These are phyloP conservation scores for Sphaerulina vaccinii DNA, from an alignment of 2,329 filamentous ascomycete species.

Conservation along the genomic window DNA sequence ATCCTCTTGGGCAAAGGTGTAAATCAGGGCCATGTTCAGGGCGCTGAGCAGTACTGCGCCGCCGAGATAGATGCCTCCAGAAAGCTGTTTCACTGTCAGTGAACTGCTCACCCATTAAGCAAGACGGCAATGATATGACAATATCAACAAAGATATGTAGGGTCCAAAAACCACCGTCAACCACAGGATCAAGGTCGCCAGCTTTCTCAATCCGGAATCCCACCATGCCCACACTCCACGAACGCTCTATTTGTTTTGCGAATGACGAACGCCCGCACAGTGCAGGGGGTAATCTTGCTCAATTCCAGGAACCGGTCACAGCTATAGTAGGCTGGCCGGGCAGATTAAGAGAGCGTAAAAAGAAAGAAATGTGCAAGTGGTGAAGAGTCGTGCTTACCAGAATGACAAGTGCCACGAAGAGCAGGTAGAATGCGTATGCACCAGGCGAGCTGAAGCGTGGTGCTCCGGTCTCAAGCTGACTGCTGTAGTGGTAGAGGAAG, in stretches of 20 bases:
- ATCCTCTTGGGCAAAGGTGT: constrained; percentile 84
- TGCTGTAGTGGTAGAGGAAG: constrained; percentile 75
- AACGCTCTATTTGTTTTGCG: constrained; percentile 47
- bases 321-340: constrained; percentile 52
- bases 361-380: constrained; percentile 25
- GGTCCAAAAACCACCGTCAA: constrained; percentile 60
- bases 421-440: constrained; percentile 76
- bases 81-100: constrained; percentile 33
- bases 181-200: constrained; percentile 55
- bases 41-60: constrained; percentile 54
- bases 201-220: constrained; percentile 54
- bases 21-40: constrained; percentile 75
- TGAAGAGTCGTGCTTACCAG: constrained; percentile 61
- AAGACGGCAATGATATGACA: constrained; percentile 1
- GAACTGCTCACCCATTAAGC: constrained; percentile 5
- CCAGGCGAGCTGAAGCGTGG: constrained; percentile 72
- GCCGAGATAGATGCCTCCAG: constrained; percentile 50
- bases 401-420: constrained; percentile 70
- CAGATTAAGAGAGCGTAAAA: constrained; percentile 60
- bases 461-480: constrained; percentile 69
- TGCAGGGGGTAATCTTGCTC: constrained; percentile 55
- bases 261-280: constrained; percentile 51
- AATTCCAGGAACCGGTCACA: constrained; percentile 56
- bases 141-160: constrained; percentile 53
- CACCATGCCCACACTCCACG: constrained; percentile 53